Percentiles rank a stretch among this genome's conserved stretches.
Conservation (phyloP, 1,139 yeast species). For the Neolecta irregularis region DNA sequence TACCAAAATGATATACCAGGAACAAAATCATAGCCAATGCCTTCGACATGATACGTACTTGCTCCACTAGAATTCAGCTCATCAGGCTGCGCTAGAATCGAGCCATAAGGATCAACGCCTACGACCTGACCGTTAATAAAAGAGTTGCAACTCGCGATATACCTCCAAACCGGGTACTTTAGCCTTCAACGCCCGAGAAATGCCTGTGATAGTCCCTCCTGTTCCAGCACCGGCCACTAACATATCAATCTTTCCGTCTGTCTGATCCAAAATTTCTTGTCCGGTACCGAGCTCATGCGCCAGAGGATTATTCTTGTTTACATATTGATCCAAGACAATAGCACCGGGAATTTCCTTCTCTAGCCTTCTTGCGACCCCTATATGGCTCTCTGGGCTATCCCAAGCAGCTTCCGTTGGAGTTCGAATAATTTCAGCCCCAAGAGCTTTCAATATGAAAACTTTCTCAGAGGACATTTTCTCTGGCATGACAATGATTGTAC, state of each 20-base stretch:
- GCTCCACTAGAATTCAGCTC: constrained; percentile 41
- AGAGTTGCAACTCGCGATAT: background rate
- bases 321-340: constrained; percentile 71
- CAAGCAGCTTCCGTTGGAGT: constrained; percentile 90
- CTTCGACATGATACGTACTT: constrained; percentile 67
- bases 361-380: constrained; percentile 71
- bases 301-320: constrained; percentile 61
- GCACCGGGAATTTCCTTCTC: constrained; percentile 79
- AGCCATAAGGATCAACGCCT: constrained; percentile 81
- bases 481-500: constrained; percentile 77
- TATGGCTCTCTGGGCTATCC: constrained; percentile 85
- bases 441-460: constrained; percentile 73
- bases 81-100: constrained; percentile 71
- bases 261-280: constrained; percentile 71
- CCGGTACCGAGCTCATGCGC: constrained; percentile 84
- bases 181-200: constrained; percentile 60
- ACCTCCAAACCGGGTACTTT: constrained; percentile 38
- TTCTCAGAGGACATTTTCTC: constrained; percentile 90
- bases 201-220: constrained; percentile 73
- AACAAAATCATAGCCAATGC: constrained; percentile 80
- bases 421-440: constrained; percentile 82
- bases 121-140: constrained; percentile 29
- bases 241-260: constrained; percentile 55
- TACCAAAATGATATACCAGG: constrained; percentile 28
- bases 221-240: constrained; percentile 88